Evolutionary conservation across 805 yeast species (phyloP).

Genomic region (Naumovozyma castellii): DNA sequence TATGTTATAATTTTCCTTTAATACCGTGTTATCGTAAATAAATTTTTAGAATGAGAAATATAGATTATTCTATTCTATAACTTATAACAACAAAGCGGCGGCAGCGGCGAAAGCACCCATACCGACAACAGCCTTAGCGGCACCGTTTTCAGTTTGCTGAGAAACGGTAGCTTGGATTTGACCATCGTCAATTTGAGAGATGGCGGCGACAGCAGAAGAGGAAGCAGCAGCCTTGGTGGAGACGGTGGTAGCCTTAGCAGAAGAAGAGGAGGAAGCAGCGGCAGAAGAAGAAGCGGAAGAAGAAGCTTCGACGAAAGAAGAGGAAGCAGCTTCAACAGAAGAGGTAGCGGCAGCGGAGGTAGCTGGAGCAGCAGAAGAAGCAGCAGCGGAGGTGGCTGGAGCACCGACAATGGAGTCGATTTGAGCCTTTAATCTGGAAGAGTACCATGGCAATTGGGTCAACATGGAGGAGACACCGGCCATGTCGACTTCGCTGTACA

Average conservation of each 20-base stretch:
- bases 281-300: slow-evolving; percentile 1
- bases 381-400: slow-evolving; percentile 2
- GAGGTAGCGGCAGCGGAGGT: slow-evolving; percentile 8
- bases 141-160: slow-evolving; percentile 3
- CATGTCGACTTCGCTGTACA: slow-evolving; percentile 24
- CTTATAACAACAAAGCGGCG: slow-evolving; percentile 12
- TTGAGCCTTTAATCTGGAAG: slow-evolving; percentile 19
- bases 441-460: slow-evolving; percentile 31
- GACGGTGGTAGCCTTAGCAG: slow-evolving; percentile 2
- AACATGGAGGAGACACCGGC: slow-evolving; percentile 20
- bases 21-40: too few relatives aligned
- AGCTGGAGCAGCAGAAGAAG: slow-evolving; percentile 5
- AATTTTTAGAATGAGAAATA: too few relatives aligned
- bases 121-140: slow-evolving; percentile 6
- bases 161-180: slow-evolving; percentile 5
- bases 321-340: slow-evolving; percentile 7
- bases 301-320: slow-evolving; percentile 4
- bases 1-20: too few relatives aligned
- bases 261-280: slow-evolving; percentile 3
- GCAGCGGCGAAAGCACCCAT: slow-evolving; percentile 8
- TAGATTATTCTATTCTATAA: too few relatives aligned
- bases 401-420: slow-evolving; percentile 5
- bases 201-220: slow-evolving; percentile 8
- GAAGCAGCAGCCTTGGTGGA: slow-evolving; percentile 6
- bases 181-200: slow-evolving; percentile 4